Conservation (phyloP, 2,329 filamentous ascomycete genomes). For the Intubia oerlemansii region DNA sequence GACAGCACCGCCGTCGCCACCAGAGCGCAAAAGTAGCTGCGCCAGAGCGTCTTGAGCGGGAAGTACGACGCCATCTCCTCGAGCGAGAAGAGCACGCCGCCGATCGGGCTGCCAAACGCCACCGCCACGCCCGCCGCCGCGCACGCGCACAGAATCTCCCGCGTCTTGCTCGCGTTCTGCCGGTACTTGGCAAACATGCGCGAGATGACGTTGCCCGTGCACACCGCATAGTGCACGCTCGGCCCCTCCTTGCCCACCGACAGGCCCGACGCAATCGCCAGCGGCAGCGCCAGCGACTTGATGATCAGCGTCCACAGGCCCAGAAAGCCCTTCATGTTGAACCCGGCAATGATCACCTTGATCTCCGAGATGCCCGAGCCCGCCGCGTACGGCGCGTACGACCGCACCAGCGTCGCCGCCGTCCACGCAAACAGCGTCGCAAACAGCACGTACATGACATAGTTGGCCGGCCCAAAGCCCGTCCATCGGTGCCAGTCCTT, state of each 20-base stretch:
- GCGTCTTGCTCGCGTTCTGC: conserved; percentile 77
- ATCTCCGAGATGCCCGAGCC: conserved; percentile 97
- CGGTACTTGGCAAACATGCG: conserved; percentile 83
- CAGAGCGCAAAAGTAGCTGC: conserved; percentile 92
- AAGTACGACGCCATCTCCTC: conserved; percentile 98
- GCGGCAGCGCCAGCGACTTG: conserved; percentile 75
- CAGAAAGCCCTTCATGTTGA: conserved; percentile 97
- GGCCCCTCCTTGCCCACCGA: conserved; percentile 95
- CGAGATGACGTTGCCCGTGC: conserved; percentile 90
- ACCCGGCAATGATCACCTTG: conserved; percentile 96
- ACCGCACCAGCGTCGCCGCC: conserved; percentile 67
- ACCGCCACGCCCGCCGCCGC: conserved; percentile 91
- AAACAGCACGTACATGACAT: conserved; percentile 71
- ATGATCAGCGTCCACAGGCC: conserved; percentile 81
- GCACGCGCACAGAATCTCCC: conserved; percentile 85
- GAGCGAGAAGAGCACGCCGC: conserved; percentile 85
- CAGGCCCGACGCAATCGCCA: conserved; percentile 83
- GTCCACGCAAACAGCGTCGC: conserved; percentile 67
- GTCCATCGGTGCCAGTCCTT: conserved; percentile 82
- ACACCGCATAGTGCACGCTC: conserved; percentile 97
- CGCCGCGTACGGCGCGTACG: conserved; percentile 86
- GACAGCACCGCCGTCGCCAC: conserved; percentile 85
- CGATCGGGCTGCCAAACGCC: conserved; percentile 92
- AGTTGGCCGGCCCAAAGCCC: conserved; percentile 56
- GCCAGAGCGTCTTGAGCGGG: conserved; percentile 91